phyloP scores from a whole-genome alignment of 495 filamentous ascomycete genomes.

The Trichoderma erinaceum region DNA sequence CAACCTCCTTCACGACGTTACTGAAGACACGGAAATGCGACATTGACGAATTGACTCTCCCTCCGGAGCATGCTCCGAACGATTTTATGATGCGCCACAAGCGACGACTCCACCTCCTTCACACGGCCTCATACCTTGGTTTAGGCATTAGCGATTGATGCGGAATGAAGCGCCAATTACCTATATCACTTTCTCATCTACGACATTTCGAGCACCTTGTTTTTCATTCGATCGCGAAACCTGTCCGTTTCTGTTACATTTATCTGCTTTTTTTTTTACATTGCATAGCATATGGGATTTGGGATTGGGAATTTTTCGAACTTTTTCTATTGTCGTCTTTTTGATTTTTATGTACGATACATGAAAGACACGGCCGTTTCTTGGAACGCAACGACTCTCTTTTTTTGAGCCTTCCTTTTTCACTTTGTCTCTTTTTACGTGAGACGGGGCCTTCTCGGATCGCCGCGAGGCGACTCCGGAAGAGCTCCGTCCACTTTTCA shows the following conservation, averaged over 20 bases:
- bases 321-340: slow-evolving; percentile 8
- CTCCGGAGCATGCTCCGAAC: not conserved
- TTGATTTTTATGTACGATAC: not conserved
- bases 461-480: not conserved
- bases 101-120: slow-evolving; percentile 2
- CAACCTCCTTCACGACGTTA: slow-evolving; percentile 9
- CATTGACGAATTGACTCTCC: not conserved
- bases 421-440: not conserved
- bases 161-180: slow-evolving; percentile 3
- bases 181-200: slow-evolving; percentile 13
- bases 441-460: not conserved
- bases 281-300: slow-evolving; percentile 4
- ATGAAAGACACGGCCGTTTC: slow-evolving; percentile 7
- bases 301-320: slow-evolving; percentile 6
- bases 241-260: not conserved
- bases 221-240: slow-evolving; percentile 10
- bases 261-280: not conserved
- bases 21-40: slow-evolving; percentile 16
- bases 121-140: slow-evolving; percentile 6
- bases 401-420: not conserved
- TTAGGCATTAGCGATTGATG: slow-evolving; percentile 1
- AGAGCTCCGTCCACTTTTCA: not conserved
- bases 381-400: not conserved
- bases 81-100: slow-evolving; percentile 6
- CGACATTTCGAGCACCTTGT: slow-evolving; percentile 9